Conservation (phyloP, 257 asterid species). For the Scutellaria minor region DNA sequence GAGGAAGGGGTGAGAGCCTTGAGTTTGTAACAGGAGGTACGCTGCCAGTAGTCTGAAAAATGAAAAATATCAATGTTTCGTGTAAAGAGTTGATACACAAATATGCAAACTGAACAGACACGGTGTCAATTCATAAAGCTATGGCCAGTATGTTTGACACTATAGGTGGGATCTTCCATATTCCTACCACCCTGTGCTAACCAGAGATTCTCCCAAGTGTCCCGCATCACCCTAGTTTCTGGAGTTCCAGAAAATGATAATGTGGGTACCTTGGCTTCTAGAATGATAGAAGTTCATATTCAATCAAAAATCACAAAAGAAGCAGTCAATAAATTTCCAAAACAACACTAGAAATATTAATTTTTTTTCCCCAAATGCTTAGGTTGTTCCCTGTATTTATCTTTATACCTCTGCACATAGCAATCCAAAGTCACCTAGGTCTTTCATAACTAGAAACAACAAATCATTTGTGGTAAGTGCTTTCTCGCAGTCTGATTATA, state of each 20-base stretch:
- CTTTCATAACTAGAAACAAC: slow-evolving; percentile 5
- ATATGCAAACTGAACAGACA: background rate
- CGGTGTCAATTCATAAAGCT: background rate
- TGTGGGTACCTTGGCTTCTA: too few relatives aligned
- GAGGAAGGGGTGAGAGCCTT: slow-evolving; percentile 93
- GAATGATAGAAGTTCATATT: too few relatives aligned
- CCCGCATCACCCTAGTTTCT: too few relatives aligned
- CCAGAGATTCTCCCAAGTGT: too few relatives aligned
- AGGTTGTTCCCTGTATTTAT: background rate
- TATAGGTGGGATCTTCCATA: too few relatives aligned
- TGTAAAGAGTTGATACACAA: background rate
- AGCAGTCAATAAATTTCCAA: too few relatives aligned
- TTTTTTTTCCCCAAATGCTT: too few relatives aligned
- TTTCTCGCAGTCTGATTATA: background rate
- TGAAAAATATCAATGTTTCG: slow-evolving; percentile 6
- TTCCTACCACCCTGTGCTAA: too few relatives aligned
- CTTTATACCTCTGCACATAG: background rate
- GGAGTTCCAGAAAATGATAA: too few relatives aligned
- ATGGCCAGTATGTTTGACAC: too few relatives aligned
- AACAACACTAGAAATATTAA: too few relatives aligned
- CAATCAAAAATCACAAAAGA: too few relatives aligned
- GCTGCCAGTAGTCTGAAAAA: slow-evolving; percentile 65
- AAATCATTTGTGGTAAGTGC: background rate
- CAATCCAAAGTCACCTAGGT: background rate
- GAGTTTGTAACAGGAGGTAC: slow-evolving; percentile 87